Evolutionary conservation across 139 green algal species (phyloP), one percentile per base, ranked within the genome.

Genomic region (Chlorella sp.): DNA sequence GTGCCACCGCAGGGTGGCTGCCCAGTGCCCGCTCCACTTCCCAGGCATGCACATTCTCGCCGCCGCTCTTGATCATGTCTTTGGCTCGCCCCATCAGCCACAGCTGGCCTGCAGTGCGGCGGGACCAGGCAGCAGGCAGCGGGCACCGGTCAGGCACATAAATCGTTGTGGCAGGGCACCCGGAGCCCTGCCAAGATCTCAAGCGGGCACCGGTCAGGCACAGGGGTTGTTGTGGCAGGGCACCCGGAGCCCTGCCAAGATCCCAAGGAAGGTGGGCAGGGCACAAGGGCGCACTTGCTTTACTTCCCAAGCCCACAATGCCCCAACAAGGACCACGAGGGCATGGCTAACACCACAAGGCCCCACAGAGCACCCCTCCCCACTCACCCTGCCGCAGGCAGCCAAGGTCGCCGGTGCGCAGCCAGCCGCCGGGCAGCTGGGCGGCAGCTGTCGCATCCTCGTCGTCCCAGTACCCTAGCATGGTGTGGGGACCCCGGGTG

Each of bases 31-130:
- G 73, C 86, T 96, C 95, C 61, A 97, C 94, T 83, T 96, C 96
- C n/a, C 91, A 83, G 0, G 97, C 96, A 60, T 96, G 89, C 66
- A 99, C 97, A 71, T 98, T 98, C 88, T 99, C 97, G 7, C 97
- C 95, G 15, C 97, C 97, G 22, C 85, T 96, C 94, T 97, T 98
- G 48, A 99, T 95, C 91, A 97, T 94, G 88, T 99, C 97, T 86
- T 98, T 99, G 14, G 93, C 78, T 1, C 97, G 91, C 2, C 97
- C 97, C n/a, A 93, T 7, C 82, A 99, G 92, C 95, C 94, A 97
- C 77, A 99, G 89, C 5, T 64, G 53, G 21, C 96, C 95, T 15
- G 79, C n/a, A 42, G 16, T 3, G n/a, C 0, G 16, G 48, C 48
- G 48, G 5, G 48, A n/a, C n/a, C n/a, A 57, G 48, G 48, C 48